A percentile compares a stretch with the other conserved stretches of the same genome.
phyloP scores from a whole-genome alignment of 768 basidiomycete species.

The Pholiota microspora region DNA sequence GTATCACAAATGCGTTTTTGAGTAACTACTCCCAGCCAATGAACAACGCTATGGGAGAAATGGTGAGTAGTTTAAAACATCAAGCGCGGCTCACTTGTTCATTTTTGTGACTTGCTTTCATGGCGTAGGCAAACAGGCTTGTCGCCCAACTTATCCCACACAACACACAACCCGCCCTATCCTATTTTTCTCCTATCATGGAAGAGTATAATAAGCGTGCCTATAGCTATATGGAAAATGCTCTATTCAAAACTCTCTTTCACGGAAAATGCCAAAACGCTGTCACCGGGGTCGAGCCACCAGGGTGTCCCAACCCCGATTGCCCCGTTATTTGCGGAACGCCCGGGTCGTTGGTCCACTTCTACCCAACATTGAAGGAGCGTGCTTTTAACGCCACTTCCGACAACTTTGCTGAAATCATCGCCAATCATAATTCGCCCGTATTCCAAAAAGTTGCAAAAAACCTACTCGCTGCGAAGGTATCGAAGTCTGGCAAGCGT shows the following conservation, averaged over 20 bases:
- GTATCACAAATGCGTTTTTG: constrained; percentile 55
- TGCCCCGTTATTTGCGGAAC: constrained; percentile 80
- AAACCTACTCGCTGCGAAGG: constrained; percentile 31
- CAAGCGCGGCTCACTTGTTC: neutral
- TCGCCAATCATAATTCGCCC: constrained; percentile 36
- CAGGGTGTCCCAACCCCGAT: constrained; percentile 77
- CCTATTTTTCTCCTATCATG: constrained; percentile 46
- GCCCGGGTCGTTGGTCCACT: constrained; percentile 77
- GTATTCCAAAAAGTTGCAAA: constrained; percentile 43
- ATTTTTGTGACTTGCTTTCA: neutral
- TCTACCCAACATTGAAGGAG: constrained; percentile 45
- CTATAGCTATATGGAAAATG: constrained; percentile 43
- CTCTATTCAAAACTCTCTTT: constrained; percentile 71
- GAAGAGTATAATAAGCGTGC: constrained; percentile 42
- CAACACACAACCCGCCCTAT: constrained; percentile 10
- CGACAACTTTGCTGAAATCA: constrained; percentile 30
- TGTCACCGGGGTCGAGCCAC: constrained; percentile 49
- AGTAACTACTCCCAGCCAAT: constrained; percentile 47
- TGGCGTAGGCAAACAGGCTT: constrained; percentile 23
- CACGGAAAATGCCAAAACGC: constrained; percentile 69
- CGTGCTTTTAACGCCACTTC: constrained; percentile 49
- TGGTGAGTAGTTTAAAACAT: constrained; percentile 42
- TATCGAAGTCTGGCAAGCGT: constrained; percentile 6
- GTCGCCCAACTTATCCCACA: constrained; percentile 13
- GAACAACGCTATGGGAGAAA: constrained; percentile 30